Base-by-base conservation (phyloP, 345 rosid species). In the Bruguiera gymnorhiza region DNA sequence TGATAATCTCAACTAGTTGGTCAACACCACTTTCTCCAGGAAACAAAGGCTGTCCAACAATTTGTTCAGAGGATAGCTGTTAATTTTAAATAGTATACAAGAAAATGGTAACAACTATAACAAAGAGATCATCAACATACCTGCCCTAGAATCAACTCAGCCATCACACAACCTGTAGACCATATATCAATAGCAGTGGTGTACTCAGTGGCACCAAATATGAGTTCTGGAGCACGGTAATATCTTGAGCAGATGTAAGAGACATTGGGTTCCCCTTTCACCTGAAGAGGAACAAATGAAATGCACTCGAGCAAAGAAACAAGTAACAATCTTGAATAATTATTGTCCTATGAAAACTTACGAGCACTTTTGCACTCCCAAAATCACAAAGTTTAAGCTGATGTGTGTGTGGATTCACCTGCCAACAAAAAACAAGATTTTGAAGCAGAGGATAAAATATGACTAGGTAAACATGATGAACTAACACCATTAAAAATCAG, bases 1-100 rank as follows among this genome's bases (percentile, higher is more conserved):
- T 95, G 73, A 95, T 92, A 75, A 95, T 92, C 83, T 95, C 97
- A 51, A 95, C 97, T 61, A 95, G 83, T 72, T 92, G 99, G 79
- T 95, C 99, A 19, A 95, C 95, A 74, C 97, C 97, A 52, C 97
- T 95, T 80, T 92, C 99, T 60, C 99, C 99, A 37, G 99, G 97
- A 84, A 95, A 95, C 66, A 95, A 64, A 67, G 97, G 99, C 99
- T 95, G 88, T 27, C 82, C n/a, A 62, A 67, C 20, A 31, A 50
- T 43, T 56, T 27, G 27, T 62, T 70, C 29, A 53, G 54, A 23
- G 52, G 21, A 9, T 36, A 68, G 23, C 21, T 24, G 39, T 55
- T 56, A 48, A 61, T 11, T 8, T 1, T 5, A 43, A 20, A 26
- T 1, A 67, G 21, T 37, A 58, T 27, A 70, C 13, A 8, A 23